These are phyloP conservation scores for Termitomyces bulborhizus DNA, from an alignment of 768 basidiomycete species.

Conservation along the genomic window DNA sequence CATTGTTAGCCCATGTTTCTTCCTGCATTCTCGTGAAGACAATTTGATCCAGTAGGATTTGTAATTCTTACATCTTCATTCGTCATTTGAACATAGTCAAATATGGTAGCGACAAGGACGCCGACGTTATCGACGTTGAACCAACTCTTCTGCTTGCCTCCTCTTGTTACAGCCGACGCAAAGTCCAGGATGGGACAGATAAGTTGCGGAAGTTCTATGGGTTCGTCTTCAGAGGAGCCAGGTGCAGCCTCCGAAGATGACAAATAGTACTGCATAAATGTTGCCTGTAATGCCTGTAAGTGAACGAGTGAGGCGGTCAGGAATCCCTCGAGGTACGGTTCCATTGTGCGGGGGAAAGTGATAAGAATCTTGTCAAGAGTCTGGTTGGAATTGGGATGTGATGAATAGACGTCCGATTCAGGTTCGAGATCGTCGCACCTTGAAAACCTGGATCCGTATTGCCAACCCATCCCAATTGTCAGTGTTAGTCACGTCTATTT, in stretches of 20 bases:
- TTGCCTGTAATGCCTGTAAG: slow-evolving; percentile 50
- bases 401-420: neutral
- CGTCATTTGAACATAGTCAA: slow-evolving; percentile 82
- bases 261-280: slow-evolving; percentile 59
- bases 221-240: slow-evolving; percentile 67
- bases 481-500: slow-evolving; percentile 50
- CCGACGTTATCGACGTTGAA: slow-evolving; percentile 46
- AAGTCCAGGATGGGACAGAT: slow-evolving; percentile 81
- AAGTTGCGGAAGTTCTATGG: slow-evolving; percentile 70
- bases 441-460: slow-evolving; percentile 80
- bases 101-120: slow-evolving; percentile 46
- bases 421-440: slow-evolving; percentile 36
- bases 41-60: slow-evolving; percentile 1
- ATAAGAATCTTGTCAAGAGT: slow-evolving; percentile 74
- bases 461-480: slow-evolving; percentile 78
- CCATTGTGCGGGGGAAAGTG: slow-evolving; percentile 73
- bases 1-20: slow-evolving; percentile 83
- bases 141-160: slow-evolving; percentile 62
- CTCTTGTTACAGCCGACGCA: slow-evolving; percentile 56
- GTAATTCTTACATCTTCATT: slow-evolving; percentile 66
- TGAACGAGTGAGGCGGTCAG: slow-evolving; percentile 53
- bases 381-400: slow-evolving; percentile 29
- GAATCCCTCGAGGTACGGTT: slow-evolving; percentile 56
- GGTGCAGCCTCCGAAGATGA: slow-evolving; percentile 49
- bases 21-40: slow-evolving; percentile 43